Conservation (phyloP, 169 alveolate species). For the Plasmodium falciparum region DNA sequence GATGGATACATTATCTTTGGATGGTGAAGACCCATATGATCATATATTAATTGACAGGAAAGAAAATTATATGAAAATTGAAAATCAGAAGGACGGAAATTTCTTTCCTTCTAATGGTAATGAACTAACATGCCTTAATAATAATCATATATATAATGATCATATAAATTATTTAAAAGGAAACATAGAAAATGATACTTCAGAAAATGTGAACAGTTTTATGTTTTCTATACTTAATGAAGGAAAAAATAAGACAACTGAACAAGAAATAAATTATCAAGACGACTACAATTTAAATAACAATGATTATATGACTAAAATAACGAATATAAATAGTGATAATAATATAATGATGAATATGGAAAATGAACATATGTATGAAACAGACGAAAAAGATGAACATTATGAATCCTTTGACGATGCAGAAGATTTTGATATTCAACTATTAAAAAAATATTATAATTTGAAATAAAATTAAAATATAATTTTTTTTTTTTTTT, state of each 20-base stretch:
- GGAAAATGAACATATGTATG: constrained; percentile 3
- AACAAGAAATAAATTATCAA: neutral
- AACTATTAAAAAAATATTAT: constrained; percentile 68
- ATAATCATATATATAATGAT: neutral
- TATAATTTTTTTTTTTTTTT: constrained; percentile 2
- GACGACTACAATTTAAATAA: neutral
- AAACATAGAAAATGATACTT: neutral
- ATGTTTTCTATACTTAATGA: neutral
- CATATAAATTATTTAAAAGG: neutral
- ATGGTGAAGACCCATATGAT: constrained; percentile 38
- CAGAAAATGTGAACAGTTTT: constrained; percentile 8
- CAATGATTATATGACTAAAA: neutral
- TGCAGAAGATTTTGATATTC: constrained; percentile 70
- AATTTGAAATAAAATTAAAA: constrained; percentile 24
- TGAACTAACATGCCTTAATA: no score
- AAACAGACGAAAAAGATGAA: constrained; percentile 42
- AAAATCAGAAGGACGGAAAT: neutral
- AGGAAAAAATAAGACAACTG: neutral
- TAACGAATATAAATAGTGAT: neutral
- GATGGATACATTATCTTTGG: constrained; percentile 53
- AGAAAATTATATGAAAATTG: constrained; percentile 1
- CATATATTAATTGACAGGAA: constrained; percentile 26
- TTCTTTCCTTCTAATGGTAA: no score
- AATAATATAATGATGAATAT: neutral
- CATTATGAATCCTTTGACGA: constrained; percentile 41